Percentiles rank a stretch among this genome's conserved stretches.
These are phyloP conservation scores for Xylariaceae sp. DNA, from an alignment of 2,329 filamentous ascomycete species.

Conservation along the genomic window DNA sequence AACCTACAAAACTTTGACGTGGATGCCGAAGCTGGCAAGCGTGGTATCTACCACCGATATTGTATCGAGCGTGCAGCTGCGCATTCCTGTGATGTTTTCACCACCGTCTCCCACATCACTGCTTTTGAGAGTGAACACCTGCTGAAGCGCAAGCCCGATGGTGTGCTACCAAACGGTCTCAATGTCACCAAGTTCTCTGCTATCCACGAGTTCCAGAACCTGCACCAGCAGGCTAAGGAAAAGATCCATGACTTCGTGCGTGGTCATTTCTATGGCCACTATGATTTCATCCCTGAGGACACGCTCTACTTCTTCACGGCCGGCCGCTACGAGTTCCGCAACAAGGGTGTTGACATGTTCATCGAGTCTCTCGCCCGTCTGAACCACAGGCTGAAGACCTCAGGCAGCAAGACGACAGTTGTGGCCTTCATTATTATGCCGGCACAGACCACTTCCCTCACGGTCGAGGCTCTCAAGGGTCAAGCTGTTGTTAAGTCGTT, in stretches of 20 bases:
- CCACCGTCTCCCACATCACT: constrained; percentile 96
- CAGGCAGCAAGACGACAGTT: constrained; percentile 85
- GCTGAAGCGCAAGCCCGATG: constrained; percentile 94
- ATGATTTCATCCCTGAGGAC: constrained; percentile 94
- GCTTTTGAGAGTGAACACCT: constrained; percentile 97
- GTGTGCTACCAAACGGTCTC: constrained; percentile 90
- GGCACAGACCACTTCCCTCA: constrained; percentile 88
- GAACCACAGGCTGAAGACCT: constrained; percentile 83
- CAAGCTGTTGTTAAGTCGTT: constrained; percentile 97
- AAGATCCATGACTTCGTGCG: constrained; percentile 98
- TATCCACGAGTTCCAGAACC: constrained; percentile 97
- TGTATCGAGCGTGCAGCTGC: constrained; percentile 94
- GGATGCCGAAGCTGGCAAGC: constrained; percentile 92
- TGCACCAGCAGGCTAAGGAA: constrained; percentile 93
- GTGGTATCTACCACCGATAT: constrained; percentile 97
- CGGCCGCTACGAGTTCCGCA: constrained; percentile 94
- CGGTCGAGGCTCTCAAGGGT: constrained; percentile 91
- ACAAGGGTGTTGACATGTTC: constrained; percentile 99
- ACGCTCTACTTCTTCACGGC: constrained; percentile 97
- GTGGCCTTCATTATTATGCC: constrained; percentile 99
- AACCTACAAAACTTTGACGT: constrained; percentile 96
- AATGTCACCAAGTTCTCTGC: constrained; percentile 99
- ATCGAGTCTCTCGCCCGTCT: constrained; percentile 92
- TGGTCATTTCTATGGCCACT: constrained; percentile 96
- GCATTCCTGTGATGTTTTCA: constrained; percentile 93